Base-by-base conservation (phyloP, 176 grass and related monocot genomes). In the Olyra latifolia region DNA sequence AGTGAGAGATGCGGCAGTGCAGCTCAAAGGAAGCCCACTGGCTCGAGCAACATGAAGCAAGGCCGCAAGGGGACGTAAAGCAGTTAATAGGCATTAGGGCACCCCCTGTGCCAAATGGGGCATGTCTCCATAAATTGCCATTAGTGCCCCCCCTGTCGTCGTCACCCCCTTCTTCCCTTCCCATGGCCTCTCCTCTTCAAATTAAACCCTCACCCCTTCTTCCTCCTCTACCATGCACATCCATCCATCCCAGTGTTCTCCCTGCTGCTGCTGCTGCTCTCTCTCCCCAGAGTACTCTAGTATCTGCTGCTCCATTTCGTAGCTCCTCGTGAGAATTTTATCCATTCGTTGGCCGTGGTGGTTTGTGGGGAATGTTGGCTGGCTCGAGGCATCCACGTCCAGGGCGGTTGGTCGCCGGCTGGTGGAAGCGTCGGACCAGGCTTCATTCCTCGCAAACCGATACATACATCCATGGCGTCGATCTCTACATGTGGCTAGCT, bases 301-400 rank as follows among this genome's bases (percentile, higher is more conserved):
- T 27, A 47, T 42, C 62, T 62, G 40, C 20, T 61, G 52, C 43
- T 19, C n/a, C 17, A 16, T 66, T 4, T 25, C 4, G 1, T 29
- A 3, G 22, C 6, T 4, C 14, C 45, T 67, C 7, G 4, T 15
- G 47, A 13, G n/a, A 66, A 43, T 59, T 54, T 71, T 35, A 20
- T 17, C 45, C 41, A 7, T 44, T 77, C 12, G n/a, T 74, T 53
- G 78, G 66, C 69, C 87, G 78, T 85, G 82, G 80, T 56, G 65
- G 84, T 46, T 93, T 97, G 91, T 88, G 94, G 88, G 94, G 94
- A 77, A 97, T 91, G 89, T 91, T 94, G 94, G 89, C 94, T 97
- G 94, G 91, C 91, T 97, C 94, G 91, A 97, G 65, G 94, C 88
- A 67, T 85, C 79, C 87, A 66, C 73, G 23, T 62, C 47, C 60